These are phyloP conservation scores for Epichloe gansuensis DNA, from an alignment of 2,329 filamentous ascomycete genomes.

Conservation along the genomic window DNA sequence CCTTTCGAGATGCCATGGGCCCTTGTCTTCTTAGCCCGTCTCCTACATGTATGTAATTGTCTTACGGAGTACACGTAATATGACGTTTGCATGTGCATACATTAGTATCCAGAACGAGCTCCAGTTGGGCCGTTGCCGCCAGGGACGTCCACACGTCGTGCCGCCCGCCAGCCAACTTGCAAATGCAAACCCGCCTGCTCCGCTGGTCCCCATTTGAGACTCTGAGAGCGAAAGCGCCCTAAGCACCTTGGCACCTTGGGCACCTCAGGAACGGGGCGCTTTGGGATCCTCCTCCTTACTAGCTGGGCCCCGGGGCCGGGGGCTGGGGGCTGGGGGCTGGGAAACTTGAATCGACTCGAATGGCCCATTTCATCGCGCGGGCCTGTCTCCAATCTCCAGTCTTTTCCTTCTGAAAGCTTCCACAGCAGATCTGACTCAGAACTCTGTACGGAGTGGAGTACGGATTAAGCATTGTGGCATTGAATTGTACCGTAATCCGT, in stretches of 20 bases:
- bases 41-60: no score
- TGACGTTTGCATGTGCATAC: no score
- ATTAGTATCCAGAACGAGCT: background rate
- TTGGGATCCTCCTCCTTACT: background rate
- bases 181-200: background rate
- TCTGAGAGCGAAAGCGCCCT: background rate
- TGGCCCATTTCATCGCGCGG: background rate
- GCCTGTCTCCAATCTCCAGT: no score
- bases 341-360: background rate
- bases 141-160: background rate
- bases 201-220: background rate
- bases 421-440: background rate
- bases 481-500: no score
- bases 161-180: background rate
- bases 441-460: no score
- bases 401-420: background rate
- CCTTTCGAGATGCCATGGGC: background rate
- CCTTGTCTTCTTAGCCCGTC: background rate
- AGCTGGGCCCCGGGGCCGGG: no score
- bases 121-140: no score
- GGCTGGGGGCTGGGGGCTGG: no score
- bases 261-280: conserved; percentile 2
- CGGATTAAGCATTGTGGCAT: no score
- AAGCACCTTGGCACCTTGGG: background rate
- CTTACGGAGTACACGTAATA: no score